A percentile compares a stretch with the other conserved stretches of the same genome.
These are phyloP conservation scores for Pythium monospermum DNA, from an alignment of 352 stramenopile genomes.

Conservation along the genomic window DNA sequence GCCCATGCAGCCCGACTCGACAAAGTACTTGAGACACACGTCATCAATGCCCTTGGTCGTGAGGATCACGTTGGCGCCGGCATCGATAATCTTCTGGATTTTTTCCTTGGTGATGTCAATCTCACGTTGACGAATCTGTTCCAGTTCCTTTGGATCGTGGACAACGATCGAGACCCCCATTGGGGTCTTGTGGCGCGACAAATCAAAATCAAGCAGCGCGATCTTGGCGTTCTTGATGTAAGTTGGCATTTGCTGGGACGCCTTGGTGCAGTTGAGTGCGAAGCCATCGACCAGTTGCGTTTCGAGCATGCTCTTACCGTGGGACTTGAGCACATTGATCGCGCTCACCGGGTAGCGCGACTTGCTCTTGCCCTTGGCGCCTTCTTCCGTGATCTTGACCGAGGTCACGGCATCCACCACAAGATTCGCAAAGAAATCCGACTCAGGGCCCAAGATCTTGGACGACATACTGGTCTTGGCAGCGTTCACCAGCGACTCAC, in stretches of 20 bases:
- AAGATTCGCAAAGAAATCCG: slow-evolving; percentile 96
- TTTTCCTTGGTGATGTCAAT: slow-evolving; percentile 99
- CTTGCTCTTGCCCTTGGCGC: slow-evolving; percentile 74
- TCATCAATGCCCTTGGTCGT: slow-evolving; percentile 99
- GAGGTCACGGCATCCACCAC: slow-evolving; percentile 97
- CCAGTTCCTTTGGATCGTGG: slow-evolving; percentile 93
- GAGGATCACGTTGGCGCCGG: slow-evolving; percentile 98
- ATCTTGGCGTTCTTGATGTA: slow-evolving; percentile 94
- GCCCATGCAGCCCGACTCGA: slow-evolving; percentile 96
- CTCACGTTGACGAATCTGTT: slow-evolving; percentile 98
- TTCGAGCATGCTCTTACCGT: slow-evolving; percentile 88
- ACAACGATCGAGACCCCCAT: slow-evolving; percentile 94
- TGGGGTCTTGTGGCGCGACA: slow-evolving; percentile 98
- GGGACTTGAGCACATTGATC: slow-evolving; percentile 99
- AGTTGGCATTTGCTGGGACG: slow-evolving; percentile 97
- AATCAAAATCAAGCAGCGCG: slow-evolving; percentile 98
- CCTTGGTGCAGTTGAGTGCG: slow-evolving; percentile 96
- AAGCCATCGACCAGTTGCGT: slow-evolving; percentile 94
- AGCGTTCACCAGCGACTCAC: slow-evolving; percentile 95
- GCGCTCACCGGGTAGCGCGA: slow-evolving; percentile 95
- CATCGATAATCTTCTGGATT: slow-evolving; percentile 99
- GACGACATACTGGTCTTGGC: slow-evolving; percentile 98
- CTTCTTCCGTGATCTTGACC: slow-evolving; percentile 91
- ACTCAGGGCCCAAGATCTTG: slow-evolving; percentile 98
- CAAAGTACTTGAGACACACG: slow-evolving; percentile 99